phyloP scores from a whole-genome alignment of 371 early-diverging fungal genomes.

The Mucor piriformis region DNA sequence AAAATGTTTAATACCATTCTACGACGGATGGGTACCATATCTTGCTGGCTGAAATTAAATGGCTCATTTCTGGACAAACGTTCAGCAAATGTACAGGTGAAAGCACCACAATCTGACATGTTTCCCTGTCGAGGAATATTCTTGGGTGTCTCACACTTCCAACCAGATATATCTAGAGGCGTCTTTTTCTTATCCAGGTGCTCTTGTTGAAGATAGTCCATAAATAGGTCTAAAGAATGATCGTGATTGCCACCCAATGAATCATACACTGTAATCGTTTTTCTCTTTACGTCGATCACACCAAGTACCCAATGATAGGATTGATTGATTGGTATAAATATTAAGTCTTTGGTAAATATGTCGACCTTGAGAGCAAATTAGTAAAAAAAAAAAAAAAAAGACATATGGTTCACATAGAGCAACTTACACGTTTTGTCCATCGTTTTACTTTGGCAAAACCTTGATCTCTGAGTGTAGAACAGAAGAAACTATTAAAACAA shows the following conservation, averaged over 20 bases:
- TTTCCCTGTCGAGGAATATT: conserved; percentile 87
- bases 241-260: conserved; percentile 72
- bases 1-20: conserved; percentile 80
- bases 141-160: conserved; percentile 71
- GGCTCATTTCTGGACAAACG: conserved; percentile 55
- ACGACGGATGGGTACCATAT: conserved; percentile 74
- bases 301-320: conserved; percentile 90
- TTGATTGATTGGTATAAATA: conserved; percentile 90
- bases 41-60: conserved; percentile 76
- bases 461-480: conserved; percentile 63
- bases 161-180: conserved; percentile 64
- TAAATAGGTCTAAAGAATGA: conserved; percentile 54
- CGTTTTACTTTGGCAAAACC: conserved; percentile 80
- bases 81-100: conserved; percentile 91
- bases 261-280: conserved; percentile 84
- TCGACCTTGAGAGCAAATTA: conserved; percentile 61
- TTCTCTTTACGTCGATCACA: conserved; percentile 73
- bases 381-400: neutral
- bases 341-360: conserved; percentile 77
- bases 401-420: neutral
- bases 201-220: conserved; percentile 75
- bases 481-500: conserved; percentile 91
- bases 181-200: conserved; percentile 70
- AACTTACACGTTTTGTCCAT: conserved; percentile 80
- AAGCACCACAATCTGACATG: conserved; percentile 98